These are phyloP conservation scores for Nitzschia putrida DNA, from an alignment of 108 stramenopile species.

Conservation along the genomic window DNA sequence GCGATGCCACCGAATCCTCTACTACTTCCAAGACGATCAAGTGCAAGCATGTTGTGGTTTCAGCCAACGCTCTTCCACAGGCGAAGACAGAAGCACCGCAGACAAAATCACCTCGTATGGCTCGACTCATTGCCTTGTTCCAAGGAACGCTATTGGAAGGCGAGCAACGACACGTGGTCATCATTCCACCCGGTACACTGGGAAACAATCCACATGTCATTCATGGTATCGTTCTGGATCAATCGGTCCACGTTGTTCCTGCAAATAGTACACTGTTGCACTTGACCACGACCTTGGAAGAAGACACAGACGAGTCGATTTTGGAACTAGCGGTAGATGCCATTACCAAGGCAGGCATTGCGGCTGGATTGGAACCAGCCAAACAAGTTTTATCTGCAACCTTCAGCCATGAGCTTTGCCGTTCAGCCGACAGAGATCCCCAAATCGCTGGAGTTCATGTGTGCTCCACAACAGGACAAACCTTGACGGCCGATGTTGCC, in stretches of 20 bases:
- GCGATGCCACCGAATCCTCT: conserved; percentile 3
- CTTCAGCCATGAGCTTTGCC: conserved; percentile 27
- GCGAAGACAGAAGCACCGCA: neutral
- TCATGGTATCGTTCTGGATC: conserved; percentile 65
- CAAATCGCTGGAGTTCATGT: conserved; percentile 47
- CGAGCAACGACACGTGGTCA: conserved; percentile 54
- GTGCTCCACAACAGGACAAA: conserved; percentile 46
- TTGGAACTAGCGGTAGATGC: conserved; percentile 32
- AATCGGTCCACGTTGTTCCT: conserved; percentile 62
- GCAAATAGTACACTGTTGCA: conserved; percentile 60
- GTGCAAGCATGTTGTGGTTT: conserved; percentile 64
- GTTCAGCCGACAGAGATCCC: conserved; percentile 2
- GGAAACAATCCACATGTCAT: conserved; percentile 57
- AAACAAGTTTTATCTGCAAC: conserved; percentile 47
- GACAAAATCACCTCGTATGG: conserved; percentile 16
- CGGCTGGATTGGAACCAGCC: conserved; percentile 7
- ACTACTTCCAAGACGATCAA: conserved; percentile 32
- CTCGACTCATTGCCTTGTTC: conserved; percentile 19
- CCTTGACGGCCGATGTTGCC: conserved; percentile 61
- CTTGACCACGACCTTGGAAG: conserved; percentile 55
- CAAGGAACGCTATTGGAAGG: neutral
- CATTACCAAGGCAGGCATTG: conserved; percentile 20
- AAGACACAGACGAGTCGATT: conserved; percentile 18
- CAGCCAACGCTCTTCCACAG: conserved; percentile 30
- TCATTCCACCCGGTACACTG: conserved; percentile 63